Conservation (phyloP, 345 rosid genomes). For the Erodium maritimum region DNA sequence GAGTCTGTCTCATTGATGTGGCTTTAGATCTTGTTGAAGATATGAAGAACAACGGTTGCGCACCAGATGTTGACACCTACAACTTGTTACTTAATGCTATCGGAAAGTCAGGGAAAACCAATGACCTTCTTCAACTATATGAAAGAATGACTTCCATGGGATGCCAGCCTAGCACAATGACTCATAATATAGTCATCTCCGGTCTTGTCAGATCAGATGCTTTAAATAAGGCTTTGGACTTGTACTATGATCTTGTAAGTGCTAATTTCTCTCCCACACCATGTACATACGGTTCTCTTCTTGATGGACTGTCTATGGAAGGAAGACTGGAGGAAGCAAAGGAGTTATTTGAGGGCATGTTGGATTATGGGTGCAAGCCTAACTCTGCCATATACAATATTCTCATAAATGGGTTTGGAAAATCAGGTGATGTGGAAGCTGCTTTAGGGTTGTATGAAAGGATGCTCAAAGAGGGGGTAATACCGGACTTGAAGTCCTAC, state of each 20-base stretch:
- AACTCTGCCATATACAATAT: slow-evolving; percentile 83
- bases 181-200: slow-evolving; percentile 73
- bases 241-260: slow-evolving; percentile 63
- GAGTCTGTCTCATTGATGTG: slow-evolving; percentile 26
- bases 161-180: slow-evolving; percentile 48
- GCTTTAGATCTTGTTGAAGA: slow-evolving; percentile 41
- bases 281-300: slow-evolving; percentile 77
- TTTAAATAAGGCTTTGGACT: slow-evolving; percentile 56
- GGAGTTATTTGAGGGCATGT: slow-evolving; percentile 69
- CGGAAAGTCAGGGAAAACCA: slow-evolving; percentile 51
- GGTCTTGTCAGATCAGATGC: slow-evolving; percentile 46
- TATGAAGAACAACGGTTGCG: slow-evolving; percentile 52
- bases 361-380: slow-evolving; percentile 61
- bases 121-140: slow-evolving; percentile 44
- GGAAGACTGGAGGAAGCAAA: slow-evolving; percentile 57
- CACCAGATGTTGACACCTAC: slow-evolving; percentile 54
- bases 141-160: slow-evolving; percentile 49
- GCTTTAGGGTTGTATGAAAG: slow-evolving; percentile 54
- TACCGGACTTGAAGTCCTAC: slow-evolving; percentile 92
- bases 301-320: slow-evolving; percentile 65
- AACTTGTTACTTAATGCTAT: slow-evolving; percentile 58
- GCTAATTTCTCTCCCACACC: slow-evolving; percentile 62
- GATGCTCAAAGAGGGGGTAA: slow-evolving; percentile 67
- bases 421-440: slow-evolving; percentile 51
- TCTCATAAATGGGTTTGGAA: slow-evolving; percentile 75